phyloP scores from a whole-genome alignment of 1,284 basidiomycete species.

The Agaricales sp. region DNA sequence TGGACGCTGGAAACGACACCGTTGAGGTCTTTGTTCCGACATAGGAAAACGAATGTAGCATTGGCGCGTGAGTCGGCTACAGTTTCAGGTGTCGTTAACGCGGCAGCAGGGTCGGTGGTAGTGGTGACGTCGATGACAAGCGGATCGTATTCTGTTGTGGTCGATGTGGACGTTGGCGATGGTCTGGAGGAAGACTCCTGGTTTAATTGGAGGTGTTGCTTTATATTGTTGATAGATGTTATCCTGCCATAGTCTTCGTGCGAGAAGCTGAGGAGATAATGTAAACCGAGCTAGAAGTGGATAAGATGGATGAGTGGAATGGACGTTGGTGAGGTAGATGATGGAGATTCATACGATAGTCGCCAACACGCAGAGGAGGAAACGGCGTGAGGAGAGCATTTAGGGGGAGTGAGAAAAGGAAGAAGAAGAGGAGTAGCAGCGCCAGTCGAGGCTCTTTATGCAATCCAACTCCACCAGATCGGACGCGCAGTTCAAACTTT shows the following conservation, averaged over 20 bases:
- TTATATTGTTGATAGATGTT: slow-evolving; percentile 12
- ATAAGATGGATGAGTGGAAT: background rate
- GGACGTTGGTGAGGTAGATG: too few species aligned
- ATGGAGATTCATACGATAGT: background rate
- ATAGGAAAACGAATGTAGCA: slow-evolving; percentile 29
- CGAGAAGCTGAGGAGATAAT: slow-evolving; percentile 25
- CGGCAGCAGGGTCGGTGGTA: background rate
- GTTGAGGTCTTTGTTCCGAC: slow-evolving; percentile 34
- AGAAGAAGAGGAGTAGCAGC: background rate
- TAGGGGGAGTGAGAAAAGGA: background rate
- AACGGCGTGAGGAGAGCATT: background rate
- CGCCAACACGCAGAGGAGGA: background rate
- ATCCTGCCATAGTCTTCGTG: slow-evolving; percentile 20
- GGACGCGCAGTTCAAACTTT: background rate
- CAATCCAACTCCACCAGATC: background rate
- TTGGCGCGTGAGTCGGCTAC: slow-evolving; percentile 19
- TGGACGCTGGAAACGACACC: slow-evolving; percentile 44
- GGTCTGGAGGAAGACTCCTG: background rate
- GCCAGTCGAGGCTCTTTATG: background rate
- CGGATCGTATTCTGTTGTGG: background rate
- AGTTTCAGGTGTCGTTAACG: slow-evolving; percentile 7
- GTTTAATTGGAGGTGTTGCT: slow-evolving; percentile 7
- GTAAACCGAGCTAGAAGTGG: slow-evolving; percentile 17
- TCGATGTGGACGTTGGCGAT: slow-evolving; percentile 3
- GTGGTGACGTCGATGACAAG: background rate